These are phyloP conservation scores for Magnusiomyces paraingens DNA, from an alignment of 1,139 yeast genomes.

Conservation along the genomic window DNA sequence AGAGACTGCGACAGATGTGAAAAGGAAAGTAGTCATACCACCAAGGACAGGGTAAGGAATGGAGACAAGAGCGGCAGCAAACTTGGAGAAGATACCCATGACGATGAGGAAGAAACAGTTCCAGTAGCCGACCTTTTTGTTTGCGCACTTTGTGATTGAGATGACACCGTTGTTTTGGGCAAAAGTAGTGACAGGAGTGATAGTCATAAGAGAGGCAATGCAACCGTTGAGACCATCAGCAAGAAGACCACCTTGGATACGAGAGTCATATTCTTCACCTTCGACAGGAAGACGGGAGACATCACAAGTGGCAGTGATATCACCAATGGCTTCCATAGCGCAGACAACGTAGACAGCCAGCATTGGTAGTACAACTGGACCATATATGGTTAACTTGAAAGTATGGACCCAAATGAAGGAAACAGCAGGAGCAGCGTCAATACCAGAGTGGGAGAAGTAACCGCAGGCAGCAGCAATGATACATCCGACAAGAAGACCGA, in stretches of 20 bases:
- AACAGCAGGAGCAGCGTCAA: constrained; percentile 70
- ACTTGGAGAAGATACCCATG: constrained; percentile 84
- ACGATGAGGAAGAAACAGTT: constrained; percentile 74
- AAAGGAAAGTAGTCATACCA: constrained; percentile 87
- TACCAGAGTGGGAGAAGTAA: constrained; percentile 53
- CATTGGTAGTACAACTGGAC: constrained; percentile 78
- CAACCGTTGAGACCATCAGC: constrained; percentile 72
- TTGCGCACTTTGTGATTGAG: constrained; percentile 83
- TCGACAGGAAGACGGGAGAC: constrained; percentile 79
- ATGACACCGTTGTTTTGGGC: constrained; percentile 95
- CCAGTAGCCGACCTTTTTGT: constrained; percentile 81
- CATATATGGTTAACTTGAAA: constrained; percentile 66
- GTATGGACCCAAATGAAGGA: constrained; percentile 87
- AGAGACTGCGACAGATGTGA: constrained; percentile 82
- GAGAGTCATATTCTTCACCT: constrained; percentile 70
- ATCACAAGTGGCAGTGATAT: constrained; percentile 86
- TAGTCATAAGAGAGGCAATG: constrained; percentile 55
- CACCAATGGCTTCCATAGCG: constrained; percentile 92
- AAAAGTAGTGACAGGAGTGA: constrained; percentile 84
- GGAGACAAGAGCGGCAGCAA: constrained; percentile 81
- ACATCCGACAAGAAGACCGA: constrained; percentile 80
- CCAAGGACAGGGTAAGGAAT: constrained; percentile 83
- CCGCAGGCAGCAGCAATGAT: constrained; percentile 89
- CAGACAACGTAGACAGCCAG: constrained; percentile 71
- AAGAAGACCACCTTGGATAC: constrained; percentile 87